Base-by-base conservation (phyloP, 1,139 yeast species). In the Yamadazyma membranifaciens region DNA sequence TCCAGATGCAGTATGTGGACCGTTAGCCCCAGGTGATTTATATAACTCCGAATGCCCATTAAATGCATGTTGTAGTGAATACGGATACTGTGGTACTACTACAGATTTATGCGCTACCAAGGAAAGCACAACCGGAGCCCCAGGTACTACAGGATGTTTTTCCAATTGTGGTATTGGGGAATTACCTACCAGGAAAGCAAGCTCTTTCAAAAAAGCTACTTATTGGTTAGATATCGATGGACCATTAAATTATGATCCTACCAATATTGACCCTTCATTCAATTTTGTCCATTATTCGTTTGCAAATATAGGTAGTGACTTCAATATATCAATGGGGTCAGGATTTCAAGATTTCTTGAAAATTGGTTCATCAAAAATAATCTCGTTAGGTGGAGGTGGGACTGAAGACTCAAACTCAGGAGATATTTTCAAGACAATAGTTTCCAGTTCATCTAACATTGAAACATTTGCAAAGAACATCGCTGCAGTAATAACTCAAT, bases 11-110 rank as follows among this genome's bases (percentile, higher is more conserved):
- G 5, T 20, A 37, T 51, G 56, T 43, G 56, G 56, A 3, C 55
- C 55, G 6, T 36, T 38, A 20, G 55, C 56, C 6, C 52, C 56
- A 9, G 55, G 51, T 14, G 25, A 26, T 28, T 39, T 40, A 27
- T 43, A 47, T 30, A 40, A 39, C 20, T 14, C 34, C 4, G 37
- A 47, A 3, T 40, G 43, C 32, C 42, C 40, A 10, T 46, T 50
- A 37, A 47, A 49, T 36, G 56, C 54, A 6, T 54, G 57, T 38
- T 52, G 57, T 40, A 45, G 49, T 43, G 47, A 49, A n/a, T 44
- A 15, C 34, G 50, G 50, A 4, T 45, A 26, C 27, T 54, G 57
- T 46, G 57, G 55, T 4, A 28, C 30, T 10, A 46, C 52, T 11
- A 31, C 50, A 3, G 50, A 44, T 1, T 50, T 38, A 34, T 54